Evolutionary conservation across 306 rosid species (phyloP), one percentile per base, ranked within the genome.

Genomic region (Trifolium fragiferum): DNA sequence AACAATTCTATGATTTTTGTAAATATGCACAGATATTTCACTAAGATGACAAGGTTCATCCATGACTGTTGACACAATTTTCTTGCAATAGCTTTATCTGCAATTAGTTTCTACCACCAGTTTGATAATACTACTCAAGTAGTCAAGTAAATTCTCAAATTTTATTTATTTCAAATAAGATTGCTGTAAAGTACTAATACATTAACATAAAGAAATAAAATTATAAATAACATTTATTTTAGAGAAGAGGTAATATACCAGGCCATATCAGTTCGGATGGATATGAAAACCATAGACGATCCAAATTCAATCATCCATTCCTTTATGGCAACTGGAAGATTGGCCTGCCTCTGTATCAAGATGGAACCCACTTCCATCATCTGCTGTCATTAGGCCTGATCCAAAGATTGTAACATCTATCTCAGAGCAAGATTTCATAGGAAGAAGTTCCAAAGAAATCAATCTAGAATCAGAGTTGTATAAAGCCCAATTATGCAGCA

Each of bases 261-360:
- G 74, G 96, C 96, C 90, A 90, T 75, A 78, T 94, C 99, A 11
- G 99, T 94, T 69, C 98, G 89, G 80, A 94, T 86, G 32, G 96
- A 92, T 76, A 92, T 85, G 75, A 88, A 90, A 77, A 94, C 58
- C 92, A 94, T 90, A 41, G 98, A 87, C 10, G 98, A 78, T 2
- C 99, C 99, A 81, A 87, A 90, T 80, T 94, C 99, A 75, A 94
- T 89, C 97, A 92, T 83, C 99, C 99, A 94, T 71, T 94, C 99
- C 82, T 92, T 94, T 73, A 94, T 92, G 15, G 93, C 90, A 82
- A 50, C 49, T 27, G 60, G 97, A 86, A 65, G 96, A 87, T 76
- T 87, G 95, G 63, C 81, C 73, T 57, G 67, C 41, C 46, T 92
- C 90, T 21, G 86, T 41, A 85, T 91, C 99, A 33, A 94, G 87